phyloP scores from a whole-genome alignment of 495 filamentous ascomycete genomes.

The Tetracladium marchalianum region DNA sequence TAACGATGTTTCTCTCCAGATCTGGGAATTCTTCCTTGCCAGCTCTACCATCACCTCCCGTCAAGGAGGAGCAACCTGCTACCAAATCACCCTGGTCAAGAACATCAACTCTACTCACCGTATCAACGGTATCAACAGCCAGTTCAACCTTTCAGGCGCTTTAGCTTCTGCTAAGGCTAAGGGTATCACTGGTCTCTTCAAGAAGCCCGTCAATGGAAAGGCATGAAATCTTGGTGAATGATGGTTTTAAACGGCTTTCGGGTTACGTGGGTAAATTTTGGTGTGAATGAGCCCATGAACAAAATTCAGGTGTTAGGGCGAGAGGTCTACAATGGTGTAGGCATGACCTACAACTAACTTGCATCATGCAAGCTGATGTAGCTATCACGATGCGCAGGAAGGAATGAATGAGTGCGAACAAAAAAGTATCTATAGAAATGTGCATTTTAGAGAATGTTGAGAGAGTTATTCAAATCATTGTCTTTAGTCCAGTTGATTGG shows the following conservation, averaged over 20 bases:
- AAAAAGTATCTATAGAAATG: no score
- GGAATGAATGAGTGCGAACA: no score
- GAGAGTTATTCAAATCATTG: no score
- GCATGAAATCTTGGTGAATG: no score
- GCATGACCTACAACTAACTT: no score
- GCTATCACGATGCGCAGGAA: no score
- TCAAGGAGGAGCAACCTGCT: conserved; percentile 90
- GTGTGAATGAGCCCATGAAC: neutral
- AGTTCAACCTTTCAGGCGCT: conserved; percentile 69
- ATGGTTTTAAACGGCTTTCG: no score
- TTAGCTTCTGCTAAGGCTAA: conserved; percentile 31
- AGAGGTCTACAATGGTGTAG: no score
- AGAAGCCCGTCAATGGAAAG: conserved; percentile 14
- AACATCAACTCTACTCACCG: conserved; percentile 96
- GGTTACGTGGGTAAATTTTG: no score
- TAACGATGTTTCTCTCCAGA: conserved; percentile 37
- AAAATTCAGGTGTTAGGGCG: neutral
- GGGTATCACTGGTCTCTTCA: conserved; percentile 32
- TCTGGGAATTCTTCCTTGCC: conserved; percentile 98
- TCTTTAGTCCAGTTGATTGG: no score
- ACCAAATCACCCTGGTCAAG: conserved; percentile 92
- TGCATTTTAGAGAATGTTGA: no score
- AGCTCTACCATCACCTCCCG: conserved; percentile 87
- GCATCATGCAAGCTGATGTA: no score
- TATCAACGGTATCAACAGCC: conserved; percentile 70